A percentile compares a stretch with the other conserved stretches of the same genome.
Evolutionary conservation across 2,329 filamentous ascomycete species (phyloP).

Genomic region (Aspergillus awamori): DNA sequence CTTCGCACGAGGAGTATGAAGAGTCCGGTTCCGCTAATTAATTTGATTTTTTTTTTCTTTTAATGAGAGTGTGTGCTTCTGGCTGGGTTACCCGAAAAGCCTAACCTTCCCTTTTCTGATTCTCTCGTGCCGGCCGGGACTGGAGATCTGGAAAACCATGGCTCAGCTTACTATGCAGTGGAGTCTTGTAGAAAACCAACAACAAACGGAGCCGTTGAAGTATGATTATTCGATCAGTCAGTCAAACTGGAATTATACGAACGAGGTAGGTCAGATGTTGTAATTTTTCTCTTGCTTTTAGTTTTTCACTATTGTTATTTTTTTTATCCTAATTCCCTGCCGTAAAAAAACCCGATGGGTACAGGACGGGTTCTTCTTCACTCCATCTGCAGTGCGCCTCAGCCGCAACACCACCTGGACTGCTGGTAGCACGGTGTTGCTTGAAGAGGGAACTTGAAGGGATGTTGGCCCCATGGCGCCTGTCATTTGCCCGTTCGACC

Average conservation of each 20-base stretch:
- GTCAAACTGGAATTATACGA: neutral
- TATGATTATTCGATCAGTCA: conserved; percentile 10
- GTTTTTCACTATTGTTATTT: too few species aligned
- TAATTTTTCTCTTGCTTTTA: neutral
- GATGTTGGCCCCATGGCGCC: conserved; percentile 11
- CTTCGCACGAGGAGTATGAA: neutral
- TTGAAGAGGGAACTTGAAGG: conserved; percentile 2
- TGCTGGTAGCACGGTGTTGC: neutral
- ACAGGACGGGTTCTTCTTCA: conserved; percentile 14
- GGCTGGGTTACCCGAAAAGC: neutral
- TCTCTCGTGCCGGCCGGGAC: conserved; percentile 11
- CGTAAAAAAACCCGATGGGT: conserved; percentile 14
- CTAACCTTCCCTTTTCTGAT: conserved; percentile 5
- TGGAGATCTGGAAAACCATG: conserved; percentile 13
- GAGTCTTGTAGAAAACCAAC: conserved; percentile 10
- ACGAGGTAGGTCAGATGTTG: neutral
- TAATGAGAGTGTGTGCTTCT: too few species aligned
- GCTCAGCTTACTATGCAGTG: neutral
- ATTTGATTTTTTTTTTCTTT: neutral
- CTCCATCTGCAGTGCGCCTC: conserved; percentile 21
- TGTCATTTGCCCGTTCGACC: conserved; percentile 6
- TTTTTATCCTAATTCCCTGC: too few species aligned
- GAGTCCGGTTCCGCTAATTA: neutral
- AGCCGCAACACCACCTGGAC: conserved; percentile 17
- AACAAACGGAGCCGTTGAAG: conserved; percentile 25